These are phyloP conservation scores for Hanseniaspora taiwanica DNA, from an alignment of 805 yeast genomes.

Conservation along the genomic window DNA sequence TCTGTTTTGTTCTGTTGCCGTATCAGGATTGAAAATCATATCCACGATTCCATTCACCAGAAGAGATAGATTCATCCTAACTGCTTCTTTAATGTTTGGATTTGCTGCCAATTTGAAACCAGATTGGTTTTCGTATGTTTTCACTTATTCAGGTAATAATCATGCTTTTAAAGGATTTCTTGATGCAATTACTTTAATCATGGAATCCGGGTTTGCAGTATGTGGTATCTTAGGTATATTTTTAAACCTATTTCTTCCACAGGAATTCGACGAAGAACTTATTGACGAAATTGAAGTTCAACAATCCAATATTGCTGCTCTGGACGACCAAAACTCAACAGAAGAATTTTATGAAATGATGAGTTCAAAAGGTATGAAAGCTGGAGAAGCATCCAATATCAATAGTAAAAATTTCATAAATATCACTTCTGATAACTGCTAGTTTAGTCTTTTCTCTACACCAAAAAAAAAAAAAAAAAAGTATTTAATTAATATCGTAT, in stretches of 20 bases:
- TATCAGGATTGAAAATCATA: constrained; percentile 58
- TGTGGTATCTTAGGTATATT: constrained; percentile 53
- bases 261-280: constrained; percentile 34
- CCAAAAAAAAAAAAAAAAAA: no score
- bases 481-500: no score
- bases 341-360: background rate
- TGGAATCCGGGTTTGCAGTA: constrained; percentile 64
- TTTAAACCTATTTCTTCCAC: constrained; percentile 50
- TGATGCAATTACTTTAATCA: constrained; percentile 53
- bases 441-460: no score
- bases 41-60: constrained; percentile 41
- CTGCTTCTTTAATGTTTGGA: constrained; percentile 53
- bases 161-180: constrained; percentile 43
- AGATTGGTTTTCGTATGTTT: constrained; percentile 49
- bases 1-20: constrained; percentile 63
- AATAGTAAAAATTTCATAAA: background rate
- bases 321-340: constrained; percentile 9
- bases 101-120: constrained; percentile 54
- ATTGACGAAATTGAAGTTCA: constrained; percentile 16
- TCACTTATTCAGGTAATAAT: constrained; percentile 53
- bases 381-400: background rate
- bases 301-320: constrained; percentile 14
- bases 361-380: background rate
- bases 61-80: constrained; percentile 60
- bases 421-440: background rate